phyloP scores from a whole-genome alignment of 371 early-diverging fungal species.

The Mucor indicus region DNA sequence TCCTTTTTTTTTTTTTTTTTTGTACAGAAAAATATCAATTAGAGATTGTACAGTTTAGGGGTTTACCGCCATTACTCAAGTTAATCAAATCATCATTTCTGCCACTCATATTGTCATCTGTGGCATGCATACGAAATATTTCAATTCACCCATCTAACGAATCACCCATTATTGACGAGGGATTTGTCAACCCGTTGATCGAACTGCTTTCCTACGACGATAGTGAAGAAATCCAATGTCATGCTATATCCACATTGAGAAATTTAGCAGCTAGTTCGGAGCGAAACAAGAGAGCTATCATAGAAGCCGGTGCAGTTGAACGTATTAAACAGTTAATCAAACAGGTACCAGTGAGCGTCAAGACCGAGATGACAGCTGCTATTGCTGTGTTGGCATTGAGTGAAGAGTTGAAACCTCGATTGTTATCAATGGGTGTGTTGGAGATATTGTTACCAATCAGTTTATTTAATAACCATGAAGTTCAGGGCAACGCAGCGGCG shows the following conservation, averaged over 20 bases:
- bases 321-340: conserved; percentile 64
- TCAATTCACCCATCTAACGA: conserved; percentile 90
- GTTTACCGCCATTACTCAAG: conserved; percentile 71
- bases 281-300: conserved; percentile 74
- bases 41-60: conserved; percentile 77
- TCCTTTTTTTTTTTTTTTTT: not conserved
- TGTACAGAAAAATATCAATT: conserved; percentile 73
- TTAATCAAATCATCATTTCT: conserved; percentile 75
- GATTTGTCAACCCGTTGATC: conserved; percentile 76
- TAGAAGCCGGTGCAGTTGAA: conserved; percentile 79
- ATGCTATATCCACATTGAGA: conserved; percentile 83
- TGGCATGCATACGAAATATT: conserved; percentile 90
- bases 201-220: conserved; percentile 69
- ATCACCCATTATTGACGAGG: conserved; percentile 81
- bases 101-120: conserved; percentile 81
- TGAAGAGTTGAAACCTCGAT: conserved; percentile 73
- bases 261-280: conserved; percentile 85
- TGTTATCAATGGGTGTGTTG: conserved; percentile 65
- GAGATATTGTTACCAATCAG: conserved; percentile 75
- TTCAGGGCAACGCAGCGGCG: conserved; percentile 84
- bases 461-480: conserved; percentile 57
- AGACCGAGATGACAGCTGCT: conserved; percentile 86
- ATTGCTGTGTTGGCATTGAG: conserved; percentile 82
- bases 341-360: conserved; percentile 60
- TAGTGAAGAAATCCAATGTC: conserved; percentile 84